Evolutionary conservation across 1,284 basidiomycete species (phyloP), one percentile per base, ranked within the genome.

Genomic region (Lentinula novae-zelandiae): DNA sequence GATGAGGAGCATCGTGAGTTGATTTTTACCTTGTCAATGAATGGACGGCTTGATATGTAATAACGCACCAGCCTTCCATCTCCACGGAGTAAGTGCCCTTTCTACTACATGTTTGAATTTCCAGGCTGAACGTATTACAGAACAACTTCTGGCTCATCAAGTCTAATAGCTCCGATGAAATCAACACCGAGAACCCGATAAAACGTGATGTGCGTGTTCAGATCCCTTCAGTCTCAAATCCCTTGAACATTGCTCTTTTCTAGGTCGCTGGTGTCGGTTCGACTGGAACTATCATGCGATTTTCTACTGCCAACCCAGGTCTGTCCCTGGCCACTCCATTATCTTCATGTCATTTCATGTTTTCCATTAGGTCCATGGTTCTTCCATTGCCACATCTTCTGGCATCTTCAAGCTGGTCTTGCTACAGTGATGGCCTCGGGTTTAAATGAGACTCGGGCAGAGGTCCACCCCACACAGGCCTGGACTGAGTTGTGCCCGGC

Each of bases 301-400:
- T 64, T 61, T 53, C 31, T 4, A 61, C 63, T 40, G 65, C 60
- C 36, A 64, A 52, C 15, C 50, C 67, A 38, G 70, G 70, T 57
- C 63, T 60, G 20, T 36, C 53, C 57, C 27, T 58, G 38, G 17
- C 57, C 44, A 13, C 6, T 62, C 46, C 56, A 60, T 3, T 60
- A 57, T 56, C 34, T 15, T 6, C 15, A 15, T 6, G 15, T 34
- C n/a, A 7, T 50, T 57, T 27, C n/a, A 7, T 54, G 53, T 27
- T 58, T 60, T 39, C 56, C 56, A 38, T 38, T 44, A 49, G 63
- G 63, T 12, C 60, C 63, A 1, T 64, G 68, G 68, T 65, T 67
- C 61, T 71, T 68, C 69, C 69, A 70, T 56, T 70, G 69, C 50
- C 68, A 70, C 60, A 70, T 70, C 62, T 69, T 70, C 66, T 70